Base-by-base conservation (phyloP, 148 eudicot species). In the Limonium bicolor region DNA sequence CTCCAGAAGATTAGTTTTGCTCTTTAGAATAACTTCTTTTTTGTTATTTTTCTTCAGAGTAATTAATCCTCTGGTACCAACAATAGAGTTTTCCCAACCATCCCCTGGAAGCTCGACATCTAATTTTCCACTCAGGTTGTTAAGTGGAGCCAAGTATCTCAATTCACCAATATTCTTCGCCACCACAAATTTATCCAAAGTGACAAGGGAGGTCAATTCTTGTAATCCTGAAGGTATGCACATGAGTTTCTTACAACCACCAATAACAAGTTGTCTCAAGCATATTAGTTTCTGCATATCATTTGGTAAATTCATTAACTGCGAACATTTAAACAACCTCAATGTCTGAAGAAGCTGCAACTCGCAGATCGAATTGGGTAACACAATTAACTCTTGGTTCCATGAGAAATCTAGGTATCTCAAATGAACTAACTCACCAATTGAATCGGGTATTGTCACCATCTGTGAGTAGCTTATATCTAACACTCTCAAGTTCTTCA, bases 361-460 rank as follows among this genome's bases (percentile, higher is more conserved):
- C 14, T 48, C 30, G 22, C 19, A 14, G 0, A 58, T 10, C 18
- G 69, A 53, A 2, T 4, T 41, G 5, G 69, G 69, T 2, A 64
- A 46, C 39, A 2, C 27, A 7, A 29, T 27, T n/a, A 64, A 20
- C 9, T 3, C 1, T 3, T 22, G 10, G 7, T 53, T 40, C 4
- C 29, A 7, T 15, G 68, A 63, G 48, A 63, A 57, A 22, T 57
- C 30, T 27, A 59, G 60, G 40, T 58, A 64, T 22, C 64, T 35
- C 23, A 64, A 12, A 36, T 48, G 64, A 5, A 53, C 41, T 9
- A 63, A 36, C 3, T 27, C 30, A 0, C 69, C 59, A 7, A 58
- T 41, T 1, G 55, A 53, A 0, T 48, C 35, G 2, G 54, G 36
- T 7, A 64, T 24, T 14, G 15, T 21, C 9, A 8, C 0, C 6